Base-by-base conservation (phyloP, 2,329 filamentous ascomycete species). In the Proliferodiscus dingleyae region DNA sequence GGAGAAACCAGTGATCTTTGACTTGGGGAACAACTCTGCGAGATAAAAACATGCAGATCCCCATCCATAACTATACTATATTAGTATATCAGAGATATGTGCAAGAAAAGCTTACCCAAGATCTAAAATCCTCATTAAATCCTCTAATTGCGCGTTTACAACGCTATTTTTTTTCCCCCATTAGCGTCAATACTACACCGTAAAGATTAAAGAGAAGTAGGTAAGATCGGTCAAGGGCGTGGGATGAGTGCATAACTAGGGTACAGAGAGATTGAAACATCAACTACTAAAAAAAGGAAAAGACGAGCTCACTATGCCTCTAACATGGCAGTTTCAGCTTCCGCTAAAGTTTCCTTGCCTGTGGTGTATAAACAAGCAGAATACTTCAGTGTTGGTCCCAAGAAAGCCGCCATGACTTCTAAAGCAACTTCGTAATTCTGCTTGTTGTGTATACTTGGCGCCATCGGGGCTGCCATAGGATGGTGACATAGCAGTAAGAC, bases 371-470 rank as follows among this genome's bases (percentile, higher is more conserved):
- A 67, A 61, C 78, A 83, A 52, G 71, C 74, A 15, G 77, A 81
- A 62, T 86, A 71, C 72, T 87, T 87, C 81, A 87, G 86, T 45
- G 81, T 68, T 3, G 80, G 79, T 0, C 83, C 83, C 11, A 87
- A 67, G 62, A 74, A 80, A 22, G 73, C 75, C 21, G 67, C 65
- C 32, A 87, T 64, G 19, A 86, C 77, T 3, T 78, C 78, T 0
- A 82, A 84, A 30, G 79, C 80, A 32, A 87, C n/a, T 82, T 65
- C 83, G 59, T 87, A 87, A 64, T 87, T 83, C 70, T 87, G 83
- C 56, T 75, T 68, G 61, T 87, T 87, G 18, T 83, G 82, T 2
- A 72, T 68, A 3, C 70, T 72, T 1, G 81, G 85, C 62, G 83
- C 78, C 54, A 87, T 74, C 85, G 69, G 3, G 71, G 64, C 41